Conservation (phyloP, 441 rosid species). For the Heliophila coronopifolia region DNA sequence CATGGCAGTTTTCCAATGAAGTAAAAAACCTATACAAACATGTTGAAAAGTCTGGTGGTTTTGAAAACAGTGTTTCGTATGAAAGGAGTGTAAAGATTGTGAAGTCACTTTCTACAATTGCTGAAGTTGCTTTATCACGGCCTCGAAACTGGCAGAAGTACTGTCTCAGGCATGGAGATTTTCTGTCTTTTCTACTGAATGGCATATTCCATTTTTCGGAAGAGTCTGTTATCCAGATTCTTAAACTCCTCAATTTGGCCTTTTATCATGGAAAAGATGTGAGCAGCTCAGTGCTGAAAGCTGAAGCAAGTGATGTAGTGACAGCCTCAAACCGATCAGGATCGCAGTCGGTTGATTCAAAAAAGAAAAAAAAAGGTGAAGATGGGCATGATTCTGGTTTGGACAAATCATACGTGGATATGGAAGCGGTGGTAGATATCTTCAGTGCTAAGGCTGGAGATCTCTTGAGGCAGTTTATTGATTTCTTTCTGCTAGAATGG, state of each 20-base stretch:
- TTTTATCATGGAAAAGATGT: constrained; percentile 93
- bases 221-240: constrained; percentile 92
- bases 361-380: constrained; percentile 96
- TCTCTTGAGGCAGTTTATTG: constrained; percentile 85
- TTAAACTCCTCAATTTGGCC: constrained; percentile 85
- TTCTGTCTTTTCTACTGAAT: constrained; percentile 75
- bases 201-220: constrained; percentile 84
- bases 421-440: constrained; percentile 84
- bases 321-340: constrained; percentile 63
- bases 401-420: constrained; percentile 90
- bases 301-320: constrained; percentile 66
- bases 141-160: constrained; percentile 99
- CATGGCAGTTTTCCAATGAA: constrained; percentile 98
- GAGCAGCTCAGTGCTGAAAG: constrained; percentile 56
- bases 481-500: constrained; percentile 96
- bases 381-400: constrained; percentile 78
- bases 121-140: constrained; percentile 91
- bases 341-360: constrained; percentile 65
- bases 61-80: constrained; percentile 76
- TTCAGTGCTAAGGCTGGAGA: constrained; percentile 72
- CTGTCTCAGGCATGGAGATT: constrained; percentile 87
- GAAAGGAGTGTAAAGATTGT: constrained; percentile 98
- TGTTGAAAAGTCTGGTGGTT: constrained; percentile 92
- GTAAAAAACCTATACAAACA: constrained; percentile 80
- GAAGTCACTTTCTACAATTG: constrained; percentile 89